A percentile compares a stretch with the other conserved stretches of the same genome.
These are phyloP conservation scores for Coriolopsis trogii DNA, from an alignment of 1,284 basidiomycete genomes.

Conservation along the genomic window DNA sequence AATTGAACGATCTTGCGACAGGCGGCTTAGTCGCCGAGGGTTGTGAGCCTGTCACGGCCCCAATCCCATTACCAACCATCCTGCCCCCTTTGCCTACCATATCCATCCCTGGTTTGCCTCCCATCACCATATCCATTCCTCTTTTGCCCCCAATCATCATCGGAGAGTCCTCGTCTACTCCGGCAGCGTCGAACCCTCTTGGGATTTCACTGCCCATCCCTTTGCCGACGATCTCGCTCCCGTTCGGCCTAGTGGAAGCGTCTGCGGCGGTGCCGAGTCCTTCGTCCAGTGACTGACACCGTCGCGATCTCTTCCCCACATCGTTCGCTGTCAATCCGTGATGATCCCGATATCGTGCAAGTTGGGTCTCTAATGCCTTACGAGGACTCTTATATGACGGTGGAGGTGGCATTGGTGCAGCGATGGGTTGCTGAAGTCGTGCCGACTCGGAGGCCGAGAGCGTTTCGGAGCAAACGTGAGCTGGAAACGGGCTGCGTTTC, in stretches of 20 bases:
- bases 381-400: neutral
- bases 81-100: neutral
- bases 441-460: too few species aligned
- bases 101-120: neutral
- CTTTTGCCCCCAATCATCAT: too few species aligned
- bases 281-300: neutral
- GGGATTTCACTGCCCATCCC: too few species aligned
- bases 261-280: too few species aligned
- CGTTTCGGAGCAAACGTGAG: too few species aligned
- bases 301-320: neutral
- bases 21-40: slow-evolving; percentile 5
- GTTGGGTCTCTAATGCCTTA: neutral
- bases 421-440: too few species aligned
- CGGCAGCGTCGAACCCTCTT: too few species aligned
- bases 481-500: too few species aligned
- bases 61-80: neutral
- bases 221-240: neutral
- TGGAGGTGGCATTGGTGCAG: too few species aligned
- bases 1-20: neutral
- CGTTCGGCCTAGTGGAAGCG: neutral
- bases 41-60: slow-evolving; percentile 6
- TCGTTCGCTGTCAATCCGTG: neutral
- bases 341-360: neutral
- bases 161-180: too few species aligned
- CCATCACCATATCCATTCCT: neutral